Evolutionary conservation across 176 grass and related monocot genomes (phyloP).

Genomic region (Triticum dicoccoides): DNA sequence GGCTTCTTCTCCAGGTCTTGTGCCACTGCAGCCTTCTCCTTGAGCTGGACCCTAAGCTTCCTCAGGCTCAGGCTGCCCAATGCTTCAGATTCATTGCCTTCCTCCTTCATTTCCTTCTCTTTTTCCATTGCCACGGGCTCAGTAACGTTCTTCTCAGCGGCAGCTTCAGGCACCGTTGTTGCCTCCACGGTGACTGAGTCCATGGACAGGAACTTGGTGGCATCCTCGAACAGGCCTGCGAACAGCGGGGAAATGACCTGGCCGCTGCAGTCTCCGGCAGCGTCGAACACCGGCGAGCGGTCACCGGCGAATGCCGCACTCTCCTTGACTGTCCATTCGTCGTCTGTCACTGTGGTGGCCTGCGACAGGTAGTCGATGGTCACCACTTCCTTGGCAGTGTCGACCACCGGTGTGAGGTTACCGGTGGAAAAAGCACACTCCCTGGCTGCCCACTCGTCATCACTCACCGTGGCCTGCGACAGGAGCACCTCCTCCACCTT

Average conservation of each 20-base stretch:
- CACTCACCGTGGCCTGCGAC: background rate
- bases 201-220: background rate
- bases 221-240: background rate
- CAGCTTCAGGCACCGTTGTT: background rate
- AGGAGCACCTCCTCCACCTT: background rate
- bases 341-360: background rate
- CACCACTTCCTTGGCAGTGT: background rate
- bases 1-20: too few relatives aligned
- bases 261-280: background rate
- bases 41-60: conserved; percentile 22
- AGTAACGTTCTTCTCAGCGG: too few relatives aligned
- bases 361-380: background rate
- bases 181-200: background rate
- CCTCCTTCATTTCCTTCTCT: background rate
- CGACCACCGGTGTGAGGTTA: too few relatives aligned
- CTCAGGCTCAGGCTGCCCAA: background rate
- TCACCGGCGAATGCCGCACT: background rate
- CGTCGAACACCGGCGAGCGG: background rate
- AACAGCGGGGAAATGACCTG: background rate
- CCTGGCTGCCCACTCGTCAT: background rate
- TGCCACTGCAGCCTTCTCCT: background rate
- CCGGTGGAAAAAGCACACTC: background rate
- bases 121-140: background rate
- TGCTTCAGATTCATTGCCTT: background rate
- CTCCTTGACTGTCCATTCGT: background rate